These are phyloP conservation scores for Ceratocystis diversiconidia DNA, from an alignment of 2,329 filamentous ascomycete species.

Conservation along the genomic window DNA sequence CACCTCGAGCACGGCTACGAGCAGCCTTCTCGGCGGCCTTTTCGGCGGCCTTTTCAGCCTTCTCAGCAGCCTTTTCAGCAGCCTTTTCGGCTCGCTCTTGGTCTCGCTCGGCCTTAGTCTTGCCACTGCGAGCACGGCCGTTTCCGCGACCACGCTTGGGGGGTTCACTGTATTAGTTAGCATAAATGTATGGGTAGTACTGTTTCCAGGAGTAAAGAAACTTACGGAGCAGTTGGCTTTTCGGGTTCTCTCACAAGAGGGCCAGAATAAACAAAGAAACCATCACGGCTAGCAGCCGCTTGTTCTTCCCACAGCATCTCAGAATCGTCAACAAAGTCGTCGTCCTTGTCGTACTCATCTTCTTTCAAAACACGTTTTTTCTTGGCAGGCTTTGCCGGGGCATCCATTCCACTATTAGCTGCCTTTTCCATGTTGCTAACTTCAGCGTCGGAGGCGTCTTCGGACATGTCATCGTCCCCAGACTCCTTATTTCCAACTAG, in stretches of 20 bases:
- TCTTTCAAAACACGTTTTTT: constrained; percentile 71
- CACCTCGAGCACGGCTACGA: constrained; percentile 12
- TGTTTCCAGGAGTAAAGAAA: constrained; percentile 19
- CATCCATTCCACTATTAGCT: constrained; percentile 24
- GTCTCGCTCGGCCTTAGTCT: constrained; percentile 17
- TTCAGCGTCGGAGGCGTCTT: constrained; percentile 59
- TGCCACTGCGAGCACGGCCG: constrained; percentile 16
- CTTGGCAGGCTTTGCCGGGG: constrained; percentile 48
- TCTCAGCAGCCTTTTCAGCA: constrained; percentile 16
- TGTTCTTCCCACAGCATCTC: constrained; percentile 93
- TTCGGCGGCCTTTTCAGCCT: constrained; percentile 16
- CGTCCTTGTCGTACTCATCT: constrained; percentile 71
- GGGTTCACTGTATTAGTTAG: constrained; percentile 43
- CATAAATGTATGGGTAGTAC: constrained; percentile 15
- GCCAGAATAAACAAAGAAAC: constrained; percentile 95
- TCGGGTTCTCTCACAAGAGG: constrained; percentile 78
- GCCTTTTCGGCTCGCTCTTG: constrained; percentile 17
- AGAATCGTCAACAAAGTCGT: constrained; percentile 82
- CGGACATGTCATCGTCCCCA: constrained; percentile 60
- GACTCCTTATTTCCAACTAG: constrained; percentile 36
- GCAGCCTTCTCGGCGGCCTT: constrained; percentile 15
- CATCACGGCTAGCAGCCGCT: constrained; percentile 83
- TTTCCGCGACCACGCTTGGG: constrained; percentile 51
- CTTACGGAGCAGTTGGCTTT: constrained; percentile 47
- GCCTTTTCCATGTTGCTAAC: constrained; percentile 77